phyloP scores from a whole-genome alignment of 495 filamentous ascomycete genomes.

The Hamigera avellanea region DNA sequence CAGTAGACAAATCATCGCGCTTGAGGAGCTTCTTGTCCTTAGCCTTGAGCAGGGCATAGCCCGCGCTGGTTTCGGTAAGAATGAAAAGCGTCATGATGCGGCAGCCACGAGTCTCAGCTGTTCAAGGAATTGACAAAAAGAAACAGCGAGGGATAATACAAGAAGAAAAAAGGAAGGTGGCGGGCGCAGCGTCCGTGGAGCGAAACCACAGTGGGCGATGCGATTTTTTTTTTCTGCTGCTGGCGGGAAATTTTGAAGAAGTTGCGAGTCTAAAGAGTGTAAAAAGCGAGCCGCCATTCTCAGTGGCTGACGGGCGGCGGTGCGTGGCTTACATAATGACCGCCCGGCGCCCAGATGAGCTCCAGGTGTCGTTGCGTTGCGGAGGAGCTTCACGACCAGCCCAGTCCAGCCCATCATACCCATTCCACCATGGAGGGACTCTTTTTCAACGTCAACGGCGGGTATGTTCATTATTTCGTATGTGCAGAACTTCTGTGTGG shows the following conservation, averaged over 20 bases:
- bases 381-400: constrained; percentile 3
- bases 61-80: constrained; percentile 86
- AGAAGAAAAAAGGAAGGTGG: not conserved
- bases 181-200: constrained; percentile 8
- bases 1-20: constrained; percentile 60
- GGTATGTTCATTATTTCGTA: constrained; percentile 38
- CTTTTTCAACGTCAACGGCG: constrained; percentile 91
- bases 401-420: constrained; percentile 8
- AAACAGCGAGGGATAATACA: constrained; percentile 1
- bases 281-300: constrained; percentile 13
- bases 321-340: constrained; percentile 12
- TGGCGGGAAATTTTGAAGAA: constrained; percentile 16
- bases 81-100: constrained; percentile 64
- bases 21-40: constrained; percentile 96
- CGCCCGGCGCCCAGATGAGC: not conserved
- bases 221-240: constrained; percentile 5
- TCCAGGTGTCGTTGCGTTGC: not conserved
- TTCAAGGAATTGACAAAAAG: constrained; percentile 14
- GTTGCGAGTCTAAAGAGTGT: constrained; percentile 7
- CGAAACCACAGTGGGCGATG: constrained; percentile 13
- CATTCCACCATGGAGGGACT: constrained; percentile 73
- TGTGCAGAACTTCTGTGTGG: constrained; percentile 13
- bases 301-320: constrained; percentile 13
- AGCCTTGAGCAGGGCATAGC: constrained; percentile 95
- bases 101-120: constrained; percentile 21